Percentiles rank a stretch among this genome's conserved stretches.
Evolutionary conservation across 2,329 filamentous ascomycete genomes (phyloP).

Genomic region (Fusarium staphyleae): DNA sequence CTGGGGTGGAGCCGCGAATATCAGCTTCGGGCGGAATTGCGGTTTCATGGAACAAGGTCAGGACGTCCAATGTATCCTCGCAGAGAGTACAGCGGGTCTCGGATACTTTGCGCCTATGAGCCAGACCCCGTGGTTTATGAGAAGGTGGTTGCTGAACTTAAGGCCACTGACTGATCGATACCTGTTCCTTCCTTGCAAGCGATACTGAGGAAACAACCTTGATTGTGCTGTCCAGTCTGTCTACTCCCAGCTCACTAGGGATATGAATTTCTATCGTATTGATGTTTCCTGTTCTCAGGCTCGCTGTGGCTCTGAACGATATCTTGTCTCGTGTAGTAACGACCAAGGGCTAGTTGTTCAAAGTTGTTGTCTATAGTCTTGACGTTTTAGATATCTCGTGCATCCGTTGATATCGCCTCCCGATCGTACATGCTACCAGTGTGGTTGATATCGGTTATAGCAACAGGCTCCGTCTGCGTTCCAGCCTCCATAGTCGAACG

Average conservation of each 20-base stretch:
- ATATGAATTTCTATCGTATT: no score
- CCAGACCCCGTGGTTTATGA: slow-evolving; percentile 31
- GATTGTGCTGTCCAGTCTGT: no score
- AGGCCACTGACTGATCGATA: slow-evolving; percentile 2
- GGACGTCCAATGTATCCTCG: slow-evolving; percentile 26
- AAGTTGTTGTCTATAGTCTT: neutral
- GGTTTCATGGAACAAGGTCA: slow-evolving; percentile 27
- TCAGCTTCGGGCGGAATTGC: slow-evolving; percentile 28
- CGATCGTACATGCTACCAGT: neutral
- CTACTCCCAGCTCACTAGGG: no score
- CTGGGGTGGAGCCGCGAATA: slow-evolving; percentile 30
- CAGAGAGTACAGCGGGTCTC: slow-evolving; percentile 15
- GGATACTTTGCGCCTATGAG: slow-evolving; percentile 33
- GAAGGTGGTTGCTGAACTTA: slow-evolving; percentile 27
- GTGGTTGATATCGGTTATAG: slow-evolving; percentile 13
- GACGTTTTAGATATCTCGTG: slow-evolving; percentile 28
- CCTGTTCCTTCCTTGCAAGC: no score
- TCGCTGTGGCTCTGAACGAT: no score
- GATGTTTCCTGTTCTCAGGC: no score
- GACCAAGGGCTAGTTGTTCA: no score
- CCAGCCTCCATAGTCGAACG: slow-evolving; percentile 35
- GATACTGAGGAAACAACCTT: no score
- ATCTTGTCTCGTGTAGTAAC: no score
- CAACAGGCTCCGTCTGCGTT: slow-evolving; percentile 40
- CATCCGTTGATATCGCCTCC: neutral